Evolutionary conservation across 2,329 filamentous ascomycete genomes (phyloP).

Genomic region (Hypomyces perniciosus): DNA sequence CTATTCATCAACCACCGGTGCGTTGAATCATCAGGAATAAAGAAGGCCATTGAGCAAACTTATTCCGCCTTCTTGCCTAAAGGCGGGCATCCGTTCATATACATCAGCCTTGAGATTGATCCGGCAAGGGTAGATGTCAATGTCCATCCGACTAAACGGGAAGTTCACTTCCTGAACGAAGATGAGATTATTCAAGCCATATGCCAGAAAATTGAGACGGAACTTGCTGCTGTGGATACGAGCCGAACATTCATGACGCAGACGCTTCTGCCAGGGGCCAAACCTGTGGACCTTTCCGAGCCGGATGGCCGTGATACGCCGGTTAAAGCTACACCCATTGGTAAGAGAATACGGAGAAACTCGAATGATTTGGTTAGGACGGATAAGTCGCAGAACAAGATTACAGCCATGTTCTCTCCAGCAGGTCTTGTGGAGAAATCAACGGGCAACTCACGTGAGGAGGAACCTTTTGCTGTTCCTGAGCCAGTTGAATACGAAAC

Average conservation of each 20-base stretch:
- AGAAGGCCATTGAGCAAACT: constrained; percentile 84
- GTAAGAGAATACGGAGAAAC: constrained; percentile 35
- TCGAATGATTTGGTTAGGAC: constrained; percentile 82
- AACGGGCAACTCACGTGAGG: constrained; percentile 16
- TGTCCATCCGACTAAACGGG: constrained; percentile 91
- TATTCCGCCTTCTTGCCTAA: constrained; percentile 87
- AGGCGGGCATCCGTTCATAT: constrained; percentile 88
- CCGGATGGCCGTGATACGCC: constrained; percentile 23
- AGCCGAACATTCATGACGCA: constrained; percentile 94
- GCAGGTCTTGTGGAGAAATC: constrained; percentile 33
- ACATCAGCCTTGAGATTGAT: constrained; percentile 88
- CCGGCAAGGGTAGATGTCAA: constrained; percentile 93
- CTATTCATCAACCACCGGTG: constrained; percentile 96
- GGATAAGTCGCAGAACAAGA: constrained; percentile 83
- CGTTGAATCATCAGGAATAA: constrained; percentile 83
- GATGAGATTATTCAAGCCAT: constrained; percentile 89
- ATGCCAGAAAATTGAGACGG: constrained; percentile 70
- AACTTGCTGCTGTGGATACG: constrained; percentile 80
- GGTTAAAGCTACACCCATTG: constrained; percentile 30
- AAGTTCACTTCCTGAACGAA: constrained; percentile 96
- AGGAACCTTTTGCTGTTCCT: constrained; percentile 30
- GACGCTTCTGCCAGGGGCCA: constrained; percentile 70
- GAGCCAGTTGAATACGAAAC: constrained; percentile 64
- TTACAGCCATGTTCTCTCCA: constrained; percentile 84
- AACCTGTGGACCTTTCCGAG: constrained; percentile 19